These are phyloP conservation scores for Berkeleyomyces rouxiae DNA, from an alignment of 2,329 filamentous ascomycete genomes.

Conservation along the genomic window DNA sequence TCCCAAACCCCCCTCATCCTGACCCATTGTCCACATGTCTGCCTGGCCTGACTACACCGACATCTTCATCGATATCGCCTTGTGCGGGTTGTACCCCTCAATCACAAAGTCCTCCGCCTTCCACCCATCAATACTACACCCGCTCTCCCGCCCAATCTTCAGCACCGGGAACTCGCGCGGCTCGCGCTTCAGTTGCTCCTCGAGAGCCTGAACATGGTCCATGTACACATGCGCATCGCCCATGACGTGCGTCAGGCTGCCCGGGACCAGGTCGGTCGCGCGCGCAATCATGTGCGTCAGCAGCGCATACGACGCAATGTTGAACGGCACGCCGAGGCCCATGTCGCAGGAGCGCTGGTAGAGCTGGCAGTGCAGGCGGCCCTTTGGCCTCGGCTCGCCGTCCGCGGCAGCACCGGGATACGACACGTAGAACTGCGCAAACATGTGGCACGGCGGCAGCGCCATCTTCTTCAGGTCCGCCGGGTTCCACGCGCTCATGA, in stretches of 20 bases:
- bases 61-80: constrained; percentile 96
- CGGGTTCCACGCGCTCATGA: constrained; percentile 89
- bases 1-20: too few species aligned
- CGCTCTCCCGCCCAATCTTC: constrained; percentile 49
- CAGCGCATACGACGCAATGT: constrained; percentile 87
- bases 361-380: constrained; percentile 68
- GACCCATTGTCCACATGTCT: too few species aligned
- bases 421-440: constrained; percentile 87
- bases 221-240: constrained; percentile 94
- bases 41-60: constrained; percentile 42
- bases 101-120: constrained; percentile 74
- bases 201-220: constrained; percentile 79
- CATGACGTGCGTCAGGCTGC: constrained; percentile 86
- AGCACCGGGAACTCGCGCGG: constrained; percentile 68
- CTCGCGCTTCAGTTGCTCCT: constrained; percentile 62
- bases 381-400: constrained; percentile 34
- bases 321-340: constrained; percentile 94
- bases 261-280: constrained; percentile 68
- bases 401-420: constrained; percentile 34
- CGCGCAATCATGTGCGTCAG: constrained; percentile 91
- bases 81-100: constrained; percentile 77
- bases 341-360: constrained; percentile 95
- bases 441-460: constrained; percentile 90
- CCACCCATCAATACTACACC: constrained; percentile 79
- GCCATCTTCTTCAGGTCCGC: constrained; percentile 76